These are phyloP conservation scores for Rubus idaeus DNA, from an alignment of 306 rosid genomes.

Conservation along the genomic window DNA sequence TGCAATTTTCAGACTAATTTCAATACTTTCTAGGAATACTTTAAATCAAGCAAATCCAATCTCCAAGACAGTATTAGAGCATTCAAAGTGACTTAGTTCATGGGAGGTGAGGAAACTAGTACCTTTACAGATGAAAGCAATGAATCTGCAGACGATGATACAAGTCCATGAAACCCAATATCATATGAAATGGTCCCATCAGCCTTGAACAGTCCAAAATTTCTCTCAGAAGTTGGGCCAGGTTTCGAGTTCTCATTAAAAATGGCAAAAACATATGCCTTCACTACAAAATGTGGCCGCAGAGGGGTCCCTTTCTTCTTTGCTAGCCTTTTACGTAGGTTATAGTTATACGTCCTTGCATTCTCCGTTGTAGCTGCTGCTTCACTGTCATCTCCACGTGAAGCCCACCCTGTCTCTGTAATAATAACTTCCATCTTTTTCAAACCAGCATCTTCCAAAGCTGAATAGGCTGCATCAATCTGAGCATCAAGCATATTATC, in stretches of 20 bases:
- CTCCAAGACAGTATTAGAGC: background rate
- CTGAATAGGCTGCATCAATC: constrained; percentile 93
- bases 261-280: constrained; percentile 82
- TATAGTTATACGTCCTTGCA: constrained; percentile 86
- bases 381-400: constrained; percentile 65
- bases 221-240: constrained; percentile 79
- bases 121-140: constrained; percentile 66
- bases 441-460: constrained; percentile 78
- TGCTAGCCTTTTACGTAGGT: constrained; percentile 87
- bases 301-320: constrained; percentile 93
- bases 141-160: constrained; percentile 60
- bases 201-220: constrained; percentile 84
- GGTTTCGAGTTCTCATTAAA: constrained; percentile 74
- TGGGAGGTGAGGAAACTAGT: constrained; percentile 16
- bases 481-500: constrained; percentile 99
- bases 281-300: constrained; percentile 71
- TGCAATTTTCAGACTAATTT: background rate
- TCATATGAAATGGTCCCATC: constrained; percentile 89
- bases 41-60: background rate
- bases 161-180: constrained; percentile 84
- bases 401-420: constrained; percentile 99
- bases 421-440: constrained; percentile 79
- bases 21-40: background rate
- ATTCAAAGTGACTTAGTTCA: background rate
- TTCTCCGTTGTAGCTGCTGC: constrained; percentile 66